Percentiles rank a stretch among this genome's conserved stretches.
Evolutionary conservation across 768 basidiomycete genomes (phyloP).

Genomic region (Pleurotus eryngii): DNA sequence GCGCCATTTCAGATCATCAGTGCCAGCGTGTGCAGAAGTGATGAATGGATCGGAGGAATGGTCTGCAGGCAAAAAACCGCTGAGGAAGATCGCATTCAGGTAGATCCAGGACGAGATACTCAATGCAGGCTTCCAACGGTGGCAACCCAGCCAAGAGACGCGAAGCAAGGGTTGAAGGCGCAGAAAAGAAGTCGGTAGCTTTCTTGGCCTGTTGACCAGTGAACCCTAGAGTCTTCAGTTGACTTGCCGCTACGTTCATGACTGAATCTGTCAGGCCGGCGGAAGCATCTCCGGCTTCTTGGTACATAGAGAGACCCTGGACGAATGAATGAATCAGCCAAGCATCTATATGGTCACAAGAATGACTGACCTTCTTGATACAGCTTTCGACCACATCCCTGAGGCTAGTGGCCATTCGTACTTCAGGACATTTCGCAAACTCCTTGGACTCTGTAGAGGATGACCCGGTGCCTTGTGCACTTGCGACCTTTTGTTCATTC

Average conservation of each 20-base stretch:
- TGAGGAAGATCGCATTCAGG: constrained; percentile 87
- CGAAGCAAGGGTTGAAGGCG: constrained; percentile 54
- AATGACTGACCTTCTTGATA: constrained; percentile 60
- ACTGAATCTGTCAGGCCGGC: constrained; percentile 41
- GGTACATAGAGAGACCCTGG: constrained; percentile 52
- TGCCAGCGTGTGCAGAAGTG: constrained; percentile 59
- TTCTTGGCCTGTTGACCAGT: constrained; percentile 46
- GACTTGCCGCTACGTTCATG: constrained; percentile 38
- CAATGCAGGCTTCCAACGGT: constrained; percentile 75
- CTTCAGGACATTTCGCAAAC: constrained; percentile 60
- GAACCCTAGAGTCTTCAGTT: constrained; percentile 71
- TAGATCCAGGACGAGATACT: constrained; percentile 78
- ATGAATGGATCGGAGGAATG: constrained; percentile 72
- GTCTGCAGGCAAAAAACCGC: constrained; percentile 57
- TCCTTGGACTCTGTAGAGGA: constrained; percentile 25
- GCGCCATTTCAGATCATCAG: constrained; percentile 60
- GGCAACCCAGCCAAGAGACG: constrained; percentile 57
- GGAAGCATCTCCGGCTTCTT: constrained; percentile 38
- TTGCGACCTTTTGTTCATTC: constrained; percentile 29
- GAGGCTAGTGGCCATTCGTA: constrained; percentile 74
- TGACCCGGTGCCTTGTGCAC: constrained; percentile 16
- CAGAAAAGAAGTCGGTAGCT: constrained; percentile 53
- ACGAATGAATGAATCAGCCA: constrained; percentile 9
- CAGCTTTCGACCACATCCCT: constrained; percentile 80
- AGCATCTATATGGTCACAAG: background rate